Conservation (phyloP, 1,139 yeast genomes). For the Yamadazyma dushanensis region DNA sequence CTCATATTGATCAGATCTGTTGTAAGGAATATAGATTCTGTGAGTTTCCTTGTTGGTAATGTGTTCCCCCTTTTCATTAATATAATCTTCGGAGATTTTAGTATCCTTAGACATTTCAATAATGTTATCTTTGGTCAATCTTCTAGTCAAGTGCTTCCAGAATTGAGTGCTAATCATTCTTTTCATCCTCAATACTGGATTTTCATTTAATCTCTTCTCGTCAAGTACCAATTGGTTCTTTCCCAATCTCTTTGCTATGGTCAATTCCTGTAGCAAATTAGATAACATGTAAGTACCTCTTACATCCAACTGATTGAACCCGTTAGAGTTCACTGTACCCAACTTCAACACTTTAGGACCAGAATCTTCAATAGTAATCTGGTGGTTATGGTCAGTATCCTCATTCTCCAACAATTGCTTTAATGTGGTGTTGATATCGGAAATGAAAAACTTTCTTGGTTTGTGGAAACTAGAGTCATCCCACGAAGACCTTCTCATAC, state of each 20-base stretch:
- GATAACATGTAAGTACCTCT: slow-evolving; percentile 92
- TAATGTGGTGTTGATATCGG: slow-evolving; percentile 74
- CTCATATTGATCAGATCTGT: slow-evolving; percentile 70
- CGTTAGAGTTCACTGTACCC: slow-evolving; percentile 85
- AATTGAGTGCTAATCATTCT: slow-evolving; percentile 76
- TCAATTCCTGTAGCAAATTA: slow-evolving; percentile 83
- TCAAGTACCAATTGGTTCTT: slow-evolving; percentile 75
- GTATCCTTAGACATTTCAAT: slow-evolving; percentile 79
- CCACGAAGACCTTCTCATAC: slow-evolving; percentile 59
- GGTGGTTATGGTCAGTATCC: slow-evolving; percentile 84
- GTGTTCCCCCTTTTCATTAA: slow-evolving; percentile 33
- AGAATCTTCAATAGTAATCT: slow-evolving; percentile 87
- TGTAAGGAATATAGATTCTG: slow-evolving; percentile 75
- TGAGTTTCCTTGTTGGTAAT: slow-evolving; percentile 47
- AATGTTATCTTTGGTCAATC: slow-evolving; percentile 59
- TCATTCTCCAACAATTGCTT: slow-evolving; percentile 69
- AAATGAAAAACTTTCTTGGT: slow-evolving; percentile 64
- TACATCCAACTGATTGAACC: slow-evolving; percentile 68
- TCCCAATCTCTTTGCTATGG: slow-evolving; percentile 82
- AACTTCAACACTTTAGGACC: slow-evolving; percentile 88
- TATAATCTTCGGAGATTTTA: slow-evolving; percentile 63
- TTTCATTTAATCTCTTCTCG: slow-evolving; percentile 81
- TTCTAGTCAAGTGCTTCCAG: slow-evolving; percentile 80
- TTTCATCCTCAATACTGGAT: slow-evolving; percentile 78
- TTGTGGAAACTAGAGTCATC: slow-evolving; percentile 50